Evolutionary conservation across 257 asterid species (phyloP), one percentile per base, ranked within the genome.

Genomic region (Solanum acaule): DNA sequence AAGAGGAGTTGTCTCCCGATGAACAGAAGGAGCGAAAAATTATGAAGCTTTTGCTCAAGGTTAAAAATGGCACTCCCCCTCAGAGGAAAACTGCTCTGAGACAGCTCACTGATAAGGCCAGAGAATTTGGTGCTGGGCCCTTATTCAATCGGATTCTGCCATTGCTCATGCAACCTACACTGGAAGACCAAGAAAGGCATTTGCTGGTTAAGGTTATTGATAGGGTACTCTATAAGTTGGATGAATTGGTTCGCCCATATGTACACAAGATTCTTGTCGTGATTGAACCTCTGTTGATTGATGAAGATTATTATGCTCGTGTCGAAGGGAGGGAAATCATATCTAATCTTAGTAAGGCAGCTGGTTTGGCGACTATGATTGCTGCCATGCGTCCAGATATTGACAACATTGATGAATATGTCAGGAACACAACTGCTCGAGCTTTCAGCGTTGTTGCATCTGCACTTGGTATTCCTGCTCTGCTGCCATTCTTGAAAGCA

Each of bases 301-400:
- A 96, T 89, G 99, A 96, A 90, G 99, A 96, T 90, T 96, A 96
- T 91, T 96, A 96, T 92, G 99, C 99, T 61, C 98, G 98, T 89
- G 98, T 96, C 4, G 98, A 96, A 90, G 98, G 98, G 68, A 92
- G 98, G 92, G 98, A 96, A 89, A 96, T 96, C 88, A 96, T 96
- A 90, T 96, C 98, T n/a, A 96, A 96, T 91, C 96, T 96, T 84
- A 96, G 98, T 89, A 96, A 96, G 94, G 98, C 98, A 18, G 98
- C 98, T 84, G 98, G 98, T 35, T 91, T 96, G 93, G 98, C 98
- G 31, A 95, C 98, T 91, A 96, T 96, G 98, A 96, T 96, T 92
- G 98, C 98, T 88, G 98, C 98, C 27, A 96, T 96, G 98, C 98
- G 98, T 89, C 98, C 98, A 0, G 98, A 96, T 88, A 96, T 96